Evolutionary conservation across 1,284 basidiomycete genomes (phyloP).

Genomic region (Flammula alnicola): DNA sequence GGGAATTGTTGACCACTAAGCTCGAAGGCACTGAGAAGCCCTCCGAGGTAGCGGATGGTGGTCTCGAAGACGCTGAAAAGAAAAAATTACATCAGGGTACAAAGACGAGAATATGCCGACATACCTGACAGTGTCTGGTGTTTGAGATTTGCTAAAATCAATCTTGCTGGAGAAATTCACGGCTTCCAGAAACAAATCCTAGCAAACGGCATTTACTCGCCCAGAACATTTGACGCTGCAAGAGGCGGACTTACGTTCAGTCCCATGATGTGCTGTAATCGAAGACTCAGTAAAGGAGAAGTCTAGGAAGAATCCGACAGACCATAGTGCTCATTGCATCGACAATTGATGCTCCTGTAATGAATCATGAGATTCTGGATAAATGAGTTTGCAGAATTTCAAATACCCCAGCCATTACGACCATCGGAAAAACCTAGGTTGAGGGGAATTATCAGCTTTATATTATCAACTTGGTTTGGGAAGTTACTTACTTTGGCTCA

Average conservation of each 20-base stretch:
- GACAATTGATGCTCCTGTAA: conserved; percentile 60
- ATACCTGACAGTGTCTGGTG: conserved; percentile 57
- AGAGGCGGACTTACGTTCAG: conserved; percentile 43
- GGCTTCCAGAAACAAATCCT: conserved; percentile 60
- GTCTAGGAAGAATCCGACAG: conserved; percentile 21
- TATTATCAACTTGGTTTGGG: neutral
- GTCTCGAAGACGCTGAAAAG: conserved; percentile 81
- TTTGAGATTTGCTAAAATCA: conserved; percentile 61
- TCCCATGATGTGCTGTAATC: conserved; percentile 54
- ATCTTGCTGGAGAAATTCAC: conserved; percentile 53
- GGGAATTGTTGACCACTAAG: conserved; percentile 65
- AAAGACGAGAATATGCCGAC: conserved; percentile 23
- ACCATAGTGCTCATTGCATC: conserved; percentile 72
- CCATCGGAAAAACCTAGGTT: conserved; percentile 49
- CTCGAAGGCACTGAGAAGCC: conserved; percentile 82
- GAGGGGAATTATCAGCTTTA: neutral
- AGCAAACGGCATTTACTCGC: conserved; percentile 7
- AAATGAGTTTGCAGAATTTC: neutral
- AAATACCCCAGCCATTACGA: conserved; percentile 67
- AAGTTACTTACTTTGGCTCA: conserved; percentile 43
- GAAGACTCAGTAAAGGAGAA: conserved; percentile 4
- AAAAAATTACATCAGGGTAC: neutral
- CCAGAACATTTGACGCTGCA: conserved; percentile 3
- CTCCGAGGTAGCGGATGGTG: conserved; percentile 81
- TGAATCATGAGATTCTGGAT: conserved; percentile 5